Conservation (phyloP, 495 filamentous ascomycete species). For the Cudoniella acicularis region DNA sequence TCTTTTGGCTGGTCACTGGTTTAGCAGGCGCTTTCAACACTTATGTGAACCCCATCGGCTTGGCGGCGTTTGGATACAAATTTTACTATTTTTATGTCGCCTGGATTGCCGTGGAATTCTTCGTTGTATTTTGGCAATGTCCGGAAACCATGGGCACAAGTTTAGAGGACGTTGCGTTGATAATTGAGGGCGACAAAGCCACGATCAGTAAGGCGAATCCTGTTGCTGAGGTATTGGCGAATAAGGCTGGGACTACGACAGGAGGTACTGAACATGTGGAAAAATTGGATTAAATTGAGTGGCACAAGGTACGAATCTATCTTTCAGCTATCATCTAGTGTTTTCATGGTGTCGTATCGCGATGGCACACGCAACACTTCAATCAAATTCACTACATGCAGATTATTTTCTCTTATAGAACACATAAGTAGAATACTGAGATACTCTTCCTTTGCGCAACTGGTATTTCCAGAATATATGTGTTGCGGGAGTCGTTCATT, state of each 20-base stretch:
- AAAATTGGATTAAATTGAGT: neutral
- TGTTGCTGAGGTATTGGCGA: neutral
- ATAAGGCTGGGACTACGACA: neutral
- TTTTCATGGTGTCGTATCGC: too few species aligned
- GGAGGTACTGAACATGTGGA: neutral
- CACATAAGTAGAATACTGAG: too few species aligned
- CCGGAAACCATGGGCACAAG: constrained; percentile 16
- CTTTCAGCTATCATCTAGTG: too few species aligned
- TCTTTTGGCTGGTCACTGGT: constrained; percentile 23
- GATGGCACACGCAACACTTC: too few species aligned
- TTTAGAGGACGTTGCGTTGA: constrained; percentile 19
- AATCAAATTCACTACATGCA: too few species aligned
- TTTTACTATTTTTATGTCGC: constrained; percentile 39
- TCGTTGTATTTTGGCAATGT: constrained; percentile 43
- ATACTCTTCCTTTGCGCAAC: too few species aligned
- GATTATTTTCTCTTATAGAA: too few species aligned
- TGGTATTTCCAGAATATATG: too few species aligned
- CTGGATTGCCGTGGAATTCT: constrained; percentile 38
- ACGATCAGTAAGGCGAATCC: constrained; percentile 5
- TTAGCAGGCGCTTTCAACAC: constrained; percentile 22
- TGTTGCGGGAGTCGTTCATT: too few species aligned
- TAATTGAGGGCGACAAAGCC: constrained; percentile 14
- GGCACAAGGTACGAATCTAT: too few species aligned
- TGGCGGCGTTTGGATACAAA: constrained; percentile 39
- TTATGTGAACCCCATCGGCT: constrained; percentile 35